A percentile compares a stretch with the other conserved stretches of the same genome.
Evolutionary conservation across 257 asterid genomes (phyloP).

Genomic region (Striga asiatica): DNA sequence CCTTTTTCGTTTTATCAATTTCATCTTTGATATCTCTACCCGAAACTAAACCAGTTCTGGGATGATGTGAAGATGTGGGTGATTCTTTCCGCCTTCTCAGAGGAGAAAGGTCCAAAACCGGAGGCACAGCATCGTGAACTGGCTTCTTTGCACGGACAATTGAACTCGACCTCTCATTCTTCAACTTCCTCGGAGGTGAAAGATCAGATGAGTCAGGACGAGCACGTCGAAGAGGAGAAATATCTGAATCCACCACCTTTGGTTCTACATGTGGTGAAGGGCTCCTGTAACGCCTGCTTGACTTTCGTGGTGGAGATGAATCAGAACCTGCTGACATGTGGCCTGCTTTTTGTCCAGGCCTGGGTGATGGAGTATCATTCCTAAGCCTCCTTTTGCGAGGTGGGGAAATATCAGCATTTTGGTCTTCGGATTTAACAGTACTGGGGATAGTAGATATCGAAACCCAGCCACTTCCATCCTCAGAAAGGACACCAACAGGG

Average conservation of each 20-base stretch:
- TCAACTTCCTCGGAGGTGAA: slow-evolving; percentile 51
- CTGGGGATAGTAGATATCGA: slow-evolving; percentile 31
- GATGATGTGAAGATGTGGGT: slow-evolving; percentile 21
- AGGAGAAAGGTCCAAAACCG: slow-evolving; percentile 63
- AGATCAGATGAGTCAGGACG: slow-evolving; percentile 29
- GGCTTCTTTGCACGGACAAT: slow-evolving; percentile 17
- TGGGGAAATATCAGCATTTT: slow-evolving; percentile 34
- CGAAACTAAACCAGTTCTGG: slow-evolving; percentile 75
- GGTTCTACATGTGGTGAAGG: slow-evolving; percentile 19
- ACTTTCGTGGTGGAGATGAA: slow-evolving; percentile 31
- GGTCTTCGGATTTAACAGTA: slow-evolving; percentile 10
- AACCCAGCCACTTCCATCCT: slow-evolving; percentile 98
- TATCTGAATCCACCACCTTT: slow-evolving; percentile 27
- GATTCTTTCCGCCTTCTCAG: slow-evolving; percentile 42
- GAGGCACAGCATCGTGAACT: slow-evolving; percentile 11
- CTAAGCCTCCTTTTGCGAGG: slow-evolving; percentile 39
- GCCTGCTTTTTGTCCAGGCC: too few species aligned
- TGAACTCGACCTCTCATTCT: slow-evolving; percentile 22
- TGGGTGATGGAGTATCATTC: slow-evolving; percentile 49
- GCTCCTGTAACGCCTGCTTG: slow-evolving; percentile 10
- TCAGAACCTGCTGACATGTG: slow-evolving; percentile 20
- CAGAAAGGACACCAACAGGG: slow-evolving; percentile 18
- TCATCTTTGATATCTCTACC: slow-evolving; percentile 67
- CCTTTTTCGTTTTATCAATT: slow-evolving; percentile 45
- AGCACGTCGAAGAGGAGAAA: slow-evolving; percentile 55